Evolutionary conservation across 2,329 filamentous ascomycete species (phyloP), one percentile per base, ranked within the genome.

Genomic region (Cercospora nicotianae): DNA sequence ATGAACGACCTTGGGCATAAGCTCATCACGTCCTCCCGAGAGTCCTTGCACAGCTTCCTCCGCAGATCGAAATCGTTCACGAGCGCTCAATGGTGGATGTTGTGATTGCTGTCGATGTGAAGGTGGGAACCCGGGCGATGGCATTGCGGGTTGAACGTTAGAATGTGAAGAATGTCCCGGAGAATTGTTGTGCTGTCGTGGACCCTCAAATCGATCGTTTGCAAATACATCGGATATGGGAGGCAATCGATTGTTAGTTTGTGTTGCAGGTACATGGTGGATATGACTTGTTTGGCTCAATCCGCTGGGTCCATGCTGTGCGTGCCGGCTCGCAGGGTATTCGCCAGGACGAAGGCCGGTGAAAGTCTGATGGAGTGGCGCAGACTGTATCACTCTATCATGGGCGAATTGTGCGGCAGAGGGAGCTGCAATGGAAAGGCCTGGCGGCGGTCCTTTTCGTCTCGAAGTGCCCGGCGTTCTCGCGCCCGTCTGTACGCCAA

Each of bases 141-240:
- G 88, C 66, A 95, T 83, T 1, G 91, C 90, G 1, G 87, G 89
- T 60, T 89, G 85, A 30, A 86, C 85, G 69, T 87, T 90, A 30
- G 85, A 86, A 80, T 85, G 90, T 73, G 83, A 87, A n/a, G 80
- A 91, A 81, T 84, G 89, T 80, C 79, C 89, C 70, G 78, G 92
- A 81, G 75, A 87, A 84, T 74, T 87, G 83, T 73, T 79, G 18
- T 69, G 64, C 65, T 74, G 70, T 9, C 74, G 68, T 51, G 70
- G 72, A 70, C 80, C 78, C 51, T 84, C 84, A 42, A 96, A 84
- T 36, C 90, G 86, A 75, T 96, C 92, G 18, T 85, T 83, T 28
- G 92, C 92, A 76, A 99, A 97, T 13, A 99, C 95, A 77, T 98
- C 95, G 42, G 92, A 90, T 67, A 99, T 95, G 2, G 95, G 94